phyloP scores from a whole-genome alignment of 129 eudicot genomes.

The Logfia minima region DNA sequence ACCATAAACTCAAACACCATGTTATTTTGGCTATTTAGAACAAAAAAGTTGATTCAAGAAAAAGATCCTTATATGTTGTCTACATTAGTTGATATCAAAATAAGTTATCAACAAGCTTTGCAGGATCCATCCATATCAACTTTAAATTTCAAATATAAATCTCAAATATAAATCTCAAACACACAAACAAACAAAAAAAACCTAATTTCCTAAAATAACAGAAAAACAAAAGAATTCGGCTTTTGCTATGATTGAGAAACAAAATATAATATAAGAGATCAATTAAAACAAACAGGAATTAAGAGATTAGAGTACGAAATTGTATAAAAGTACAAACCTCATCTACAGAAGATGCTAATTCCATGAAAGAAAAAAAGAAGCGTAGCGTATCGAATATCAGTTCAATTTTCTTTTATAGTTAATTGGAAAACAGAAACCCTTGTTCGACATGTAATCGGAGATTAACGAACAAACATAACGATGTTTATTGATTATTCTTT shows the following conservation, averaged over 20 bases:
- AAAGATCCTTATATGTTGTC: not conserved
- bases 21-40: not conserved
- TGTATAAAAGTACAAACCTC: not conserved
- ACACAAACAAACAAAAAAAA: too few relatives aligned
- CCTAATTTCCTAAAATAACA: not conserved
- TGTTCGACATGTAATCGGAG: not conserved
- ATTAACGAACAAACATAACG: not conserved
- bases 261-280: not conserved
- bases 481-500: not conserved
- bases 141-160: not conserved
- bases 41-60: not conserved
- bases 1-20: too few relatives aligned
- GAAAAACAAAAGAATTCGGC: not conserved
- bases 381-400: not conserved
- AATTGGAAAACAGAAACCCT: not conserved
- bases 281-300: not conserved
- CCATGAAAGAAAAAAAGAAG: not conserved
- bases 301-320: not conserved
- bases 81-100: too few relatives aligned
- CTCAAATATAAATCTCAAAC: too few relatives aligned
- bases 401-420: not conserved
- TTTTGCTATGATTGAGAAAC: not conserved
- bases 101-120: too few relatives aligned
- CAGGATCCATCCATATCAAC: not conserved
- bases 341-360: not conserved